Percentiles rank a stretch among this genome's conserved stretches.
Evolutionary conservation across 2,329 filamentous ascomycete species (phyloP).

Genomic region (Pseudocercospora fuligena): DNA sequence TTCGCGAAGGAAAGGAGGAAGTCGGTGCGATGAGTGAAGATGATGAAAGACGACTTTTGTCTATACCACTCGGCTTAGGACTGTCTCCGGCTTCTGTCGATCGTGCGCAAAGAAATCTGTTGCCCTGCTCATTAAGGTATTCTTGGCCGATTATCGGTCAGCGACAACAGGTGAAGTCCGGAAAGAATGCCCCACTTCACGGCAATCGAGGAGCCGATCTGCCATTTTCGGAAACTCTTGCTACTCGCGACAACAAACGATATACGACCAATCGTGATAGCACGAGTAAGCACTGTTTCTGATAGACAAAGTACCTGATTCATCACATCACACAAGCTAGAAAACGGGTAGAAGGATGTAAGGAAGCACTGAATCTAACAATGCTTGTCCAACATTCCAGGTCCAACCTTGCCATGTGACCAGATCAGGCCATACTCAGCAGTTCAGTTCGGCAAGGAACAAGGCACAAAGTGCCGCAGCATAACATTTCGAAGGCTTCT

Average conservation of each 20-base stretch:
- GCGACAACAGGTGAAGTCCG: neutral
- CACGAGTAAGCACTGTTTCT: neutral
- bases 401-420: neutral
- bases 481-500: neutral
- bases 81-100: neutral
- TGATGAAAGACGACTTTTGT: neutral
- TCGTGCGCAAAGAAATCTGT: neutral
- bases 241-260: neutral
- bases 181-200: neutral
- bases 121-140: neutral
- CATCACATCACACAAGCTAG: neutral
- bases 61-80: neutral
- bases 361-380: neutral
- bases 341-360: constrained; percentile 8
- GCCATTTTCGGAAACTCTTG: neutral
- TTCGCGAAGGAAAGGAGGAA: neutral
- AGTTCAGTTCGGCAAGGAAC: too few species aligned
- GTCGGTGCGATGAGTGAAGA: neutral
- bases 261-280: neutral
- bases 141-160: neutral
- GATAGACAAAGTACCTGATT: neutral
- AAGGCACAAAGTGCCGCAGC: neutral
- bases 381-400: neutral
- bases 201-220: constrained; percentile 3
- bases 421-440: neutral